phyloP scores from a whole-genome alignment of 371 early-diverging fungal species.

The Massospora cicadina region DNA sequence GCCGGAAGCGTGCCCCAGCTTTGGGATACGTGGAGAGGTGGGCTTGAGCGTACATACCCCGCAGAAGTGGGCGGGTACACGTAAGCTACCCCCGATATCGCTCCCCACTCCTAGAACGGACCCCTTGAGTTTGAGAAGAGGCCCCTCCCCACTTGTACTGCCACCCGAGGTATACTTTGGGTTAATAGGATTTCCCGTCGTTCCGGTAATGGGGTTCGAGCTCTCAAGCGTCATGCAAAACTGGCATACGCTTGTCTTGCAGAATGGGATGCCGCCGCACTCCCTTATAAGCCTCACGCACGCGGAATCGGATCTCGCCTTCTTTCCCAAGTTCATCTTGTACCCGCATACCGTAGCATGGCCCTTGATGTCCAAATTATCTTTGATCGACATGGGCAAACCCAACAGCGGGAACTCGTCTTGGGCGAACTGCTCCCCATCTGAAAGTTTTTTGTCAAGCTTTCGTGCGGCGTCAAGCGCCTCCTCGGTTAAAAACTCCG shows the following conservation, averaged over 20 bases:
- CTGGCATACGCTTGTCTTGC: slow-evolving; percentile 12
- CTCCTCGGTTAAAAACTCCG: slow-evolving; percentile 6
- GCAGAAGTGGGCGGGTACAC: slow-evolving; percentile 10
- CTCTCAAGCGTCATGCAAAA: slow-evolving; percentile 3
- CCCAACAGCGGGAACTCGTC: slow-evolving; percentile 10
- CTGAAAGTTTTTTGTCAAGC: slow-evolving; percentile 6
- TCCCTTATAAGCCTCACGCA: background rate
- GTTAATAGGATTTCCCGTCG: slow-evolving; percentile 12
- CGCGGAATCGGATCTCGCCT: background rate
- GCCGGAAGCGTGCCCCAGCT: no score
- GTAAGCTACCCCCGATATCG: slow-evolving; percentile 13
- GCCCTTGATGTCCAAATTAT: slow-evolving; percentile 9
- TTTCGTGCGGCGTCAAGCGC: background rate
- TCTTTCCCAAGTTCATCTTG: background rate
- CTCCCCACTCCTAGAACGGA: slow-evolving; percentile 11
- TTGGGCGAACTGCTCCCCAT: background rate
- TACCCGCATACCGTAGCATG: slow-evolving; percentile 3
- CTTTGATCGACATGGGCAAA: slow-evolving; percentile 12
- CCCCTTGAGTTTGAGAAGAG: slow-evolving; percentile 4
- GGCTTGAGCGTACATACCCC: slow-evolving; percentile 13
- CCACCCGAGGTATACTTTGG: slow-evolving; percentile 9
- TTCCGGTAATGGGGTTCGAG: slow-evolving; percentile 6
- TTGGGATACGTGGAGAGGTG: background rate
- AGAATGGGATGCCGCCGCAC: slow-evolving; percentile 12
- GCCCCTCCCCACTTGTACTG: slow-evolving; percentile 12